Conservation (phyloP, 179 eudicot genomes). For the Heliamphora pulchella region DNA sequence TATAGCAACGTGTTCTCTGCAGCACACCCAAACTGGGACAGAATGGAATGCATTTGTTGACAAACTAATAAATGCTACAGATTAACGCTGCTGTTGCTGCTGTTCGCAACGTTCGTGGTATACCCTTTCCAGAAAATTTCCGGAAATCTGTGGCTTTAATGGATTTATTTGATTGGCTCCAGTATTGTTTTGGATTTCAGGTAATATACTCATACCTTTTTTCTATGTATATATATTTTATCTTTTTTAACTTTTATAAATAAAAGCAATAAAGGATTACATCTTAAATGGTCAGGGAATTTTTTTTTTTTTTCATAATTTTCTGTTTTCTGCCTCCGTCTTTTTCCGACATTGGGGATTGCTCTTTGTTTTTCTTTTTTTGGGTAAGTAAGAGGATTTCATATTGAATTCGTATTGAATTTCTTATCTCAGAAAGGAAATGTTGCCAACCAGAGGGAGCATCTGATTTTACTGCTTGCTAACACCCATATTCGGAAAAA, state of each 20-base stretch:
- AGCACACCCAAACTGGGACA: background rate
- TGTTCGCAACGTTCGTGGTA: slow-evolving; percentile 66
- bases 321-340: background rate
- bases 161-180: slow-evolving; percentile 92
- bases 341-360: slow-evolving; percentile 9
- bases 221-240: background rate
- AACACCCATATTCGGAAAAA: slow-evolving; percentile 63
- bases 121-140: slow-evolving; percentile 66
- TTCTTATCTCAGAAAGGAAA: slow-evolving; percentile 63
- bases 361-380: background rate
- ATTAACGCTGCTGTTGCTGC: slow-evolving; percentile 76
- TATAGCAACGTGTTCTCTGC: no score
- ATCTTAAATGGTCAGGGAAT: background rate
- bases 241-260: background rate
- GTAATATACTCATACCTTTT: slow-evolving; percentile 22
- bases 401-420: background rate
- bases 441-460: slow-evolving; percentile 88
- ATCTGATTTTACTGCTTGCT: slow-evolving; percentile 81
- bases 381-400: background rate
- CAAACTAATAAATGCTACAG: slow-evolving; percentile 39
- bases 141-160: slow-evolving; percentile 36
- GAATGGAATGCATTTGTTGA: slow-evolving; percentile 13
- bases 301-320: background rate
- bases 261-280: background rate
- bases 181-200: slow-evolving; percentile 83